These are phyloP conservation scores for Ajuga chamaepitys DNA, from an alignment of 257 asterid species.

Conservation along the genomic window DNA sequence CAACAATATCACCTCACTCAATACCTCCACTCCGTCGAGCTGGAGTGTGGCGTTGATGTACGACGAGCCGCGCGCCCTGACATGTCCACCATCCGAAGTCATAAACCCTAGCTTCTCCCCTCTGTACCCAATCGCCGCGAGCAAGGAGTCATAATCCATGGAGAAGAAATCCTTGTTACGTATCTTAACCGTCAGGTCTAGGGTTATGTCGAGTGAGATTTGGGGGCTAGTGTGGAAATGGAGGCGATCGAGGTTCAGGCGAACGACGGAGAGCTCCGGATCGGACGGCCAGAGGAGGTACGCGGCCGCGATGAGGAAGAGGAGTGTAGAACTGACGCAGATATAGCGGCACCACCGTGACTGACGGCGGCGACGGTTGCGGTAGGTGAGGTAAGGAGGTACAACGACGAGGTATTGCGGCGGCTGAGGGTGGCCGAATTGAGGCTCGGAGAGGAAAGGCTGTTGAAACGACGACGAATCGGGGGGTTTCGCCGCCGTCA, in stretches of 20 bases:
- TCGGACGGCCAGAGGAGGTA: constrained; percentile 79
- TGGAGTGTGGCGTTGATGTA: constrained; percentile 56
- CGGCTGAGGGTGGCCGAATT: constrained; percentile 16
- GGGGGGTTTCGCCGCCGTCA: constrained; percentile 36
- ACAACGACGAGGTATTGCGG: constrained; percentile 42
- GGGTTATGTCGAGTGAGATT: constrained; percentile 51
- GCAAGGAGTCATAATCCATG: constrained; percentile 41
- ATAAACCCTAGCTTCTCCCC: constrained; percentile 60
- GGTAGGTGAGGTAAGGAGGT: constrained; percentile 37
- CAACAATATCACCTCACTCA: constrained; percentile 41
- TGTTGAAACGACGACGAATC: constrained; percentile 30
- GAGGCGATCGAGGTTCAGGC: constrained; percentile 45
- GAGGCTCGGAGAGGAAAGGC: constrained; percentile 46
- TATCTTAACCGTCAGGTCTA: constrained; percentile 51
- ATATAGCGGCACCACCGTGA: constrained; percentile 23
- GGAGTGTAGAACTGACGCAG: constrained; percentile 26
- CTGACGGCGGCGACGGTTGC: constrained; percentile 27
- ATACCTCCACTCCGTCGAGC: constrained; percentile 49
- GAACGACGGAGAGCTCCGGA: constrained; percentile 58
- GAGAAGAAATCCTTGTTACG: constrained; percentile 69
- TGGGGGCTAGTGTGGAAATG: constrained; percentile 37
- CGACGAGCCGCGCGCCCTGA: constrained; percentile 56
- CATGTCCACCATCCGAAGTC: constrained; percentile 47
- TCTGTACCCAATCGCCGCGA: constrained; percentile 51
- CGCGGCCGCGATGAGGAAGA: constrained; percentile 39